Evolutionary conservation across 2,329 filamentous ascomycete genomes (phyloP).

Genomic region (Penicillium frequentans): DNA sequence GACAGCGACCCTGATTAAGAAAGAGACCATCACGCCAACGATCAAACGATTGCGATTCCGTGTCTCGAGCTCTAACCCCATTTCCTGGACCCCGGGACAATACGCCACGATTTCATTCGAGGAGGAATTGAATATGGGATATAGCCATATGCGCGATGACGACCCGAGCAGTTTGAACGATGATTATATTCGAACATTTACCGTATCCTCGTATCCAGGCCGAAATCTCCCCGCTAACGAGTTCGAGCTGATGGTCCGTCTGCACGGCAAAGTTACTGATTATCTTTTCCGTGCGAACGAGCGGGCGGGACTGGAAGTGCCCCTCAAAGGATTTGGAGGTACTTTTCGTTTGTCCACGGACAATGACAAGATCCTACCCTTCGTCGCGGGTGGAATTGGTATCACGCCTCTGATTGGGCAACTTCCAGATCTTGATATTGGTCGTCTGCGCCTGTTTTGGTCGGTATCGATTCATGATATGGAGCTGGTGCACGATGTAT

Average conservation of each 20-base stretch:
- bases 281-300: constrained; percentile 63
- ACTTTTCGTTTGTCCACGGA: constrained; percentile 50
- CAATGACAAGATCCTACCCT: constrained; percentile 49
- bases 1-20: constrained; percentile 58
- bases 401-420: constrained; percentile 68
- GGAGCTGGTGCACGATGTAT: constrained; percentile 19
- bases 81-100: constrained; percentile 68
- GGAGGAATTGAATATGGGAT: constrained; percentile 63
- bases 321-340: constrained; percentile 73
- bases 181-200: constrained; percentile 81
- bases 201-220: constrained; percentile 64
- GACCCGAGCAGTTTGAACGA: constrained; percentile 81
- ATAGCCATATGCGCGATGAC: constrained; percentile 79
- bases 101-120: constrained; percentile 75
- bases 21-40: constrained; percentile 63
- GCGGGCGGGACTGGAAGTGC: constrained; percentile 58
- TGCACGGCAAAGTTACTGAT: constrained; percentile 55
- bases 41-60: constrained; percentile 66
- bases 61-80: constrained; percentile 38
- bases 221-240: constrained; percentile 26
- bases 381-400: constrained; percentile 77
- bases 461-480: constrained; percentile 61
- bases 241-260: background rate
- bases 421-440: constrained; percentile 51
- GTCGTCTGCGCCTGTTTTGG: constrained; percentile 65